Base-by-base conservation (phyloP, 73 alveolate species). In the Durusdinium trenchii region DNA sequence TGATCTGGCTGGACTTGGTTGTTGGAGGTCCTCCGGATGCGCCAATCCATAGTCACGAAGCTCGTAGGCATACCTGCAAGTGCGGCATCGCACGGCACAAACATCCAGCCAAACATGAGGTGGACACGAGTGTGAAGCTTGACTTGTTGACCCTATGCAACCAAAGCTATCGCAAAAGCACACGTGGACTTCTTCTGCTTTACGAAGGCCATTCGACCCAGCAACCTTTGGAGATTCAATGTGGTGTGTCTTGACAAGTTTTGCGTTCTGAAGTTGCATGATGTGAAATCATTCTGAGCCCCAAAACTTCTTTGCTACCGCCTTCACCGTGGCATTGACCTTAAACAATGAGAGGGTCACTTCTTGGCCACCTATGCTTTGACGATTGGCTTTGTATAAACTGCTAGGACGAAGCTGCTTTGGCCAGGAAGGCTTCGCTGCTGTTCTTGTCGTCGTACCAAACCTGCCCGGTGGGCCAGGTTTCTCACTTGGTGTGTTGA, bases 21-120 rank as follows among this genome's bases (percentile, higher is more conserved):
- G n/a, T n/a, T n/a, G n/a, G 42, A 61, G 1, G 40, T 7, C 96
- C 98, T 48, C 79, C 4, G 73, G 90, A 36, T 73, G 40, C 18
- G 76, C 79, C 38, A 92, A 57, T 35, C 98, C 98, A 51, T 48
- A 92, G 79, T 92, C 98, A 18, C 90, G 54, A 30, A 92, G 76
- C 78, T 92, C 98, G 51, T 69, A 92, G 98, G 91, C 48, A 40
- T 92, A 51, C 87, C 98, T 92, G 60, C 57, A 18, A 82, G 73
- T 40, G 36, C 12, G 42, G 42, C 32, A 51, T 38, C 36, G 51
- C 54, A 71, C 12, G 73, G 73, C n/a, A 60, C 30, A 32, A 32
- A 1, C 1, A 60, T 60, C 73, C 73, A 60, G 30, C n/a, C 73
- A 60, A 60, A 32, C 30, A 60, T 23, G 18, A 32, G 73, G 30